Base-by-base conservation (phyloP, 192 early-diverging fungal genomes). In the Entrophospora sp. region DNA sequence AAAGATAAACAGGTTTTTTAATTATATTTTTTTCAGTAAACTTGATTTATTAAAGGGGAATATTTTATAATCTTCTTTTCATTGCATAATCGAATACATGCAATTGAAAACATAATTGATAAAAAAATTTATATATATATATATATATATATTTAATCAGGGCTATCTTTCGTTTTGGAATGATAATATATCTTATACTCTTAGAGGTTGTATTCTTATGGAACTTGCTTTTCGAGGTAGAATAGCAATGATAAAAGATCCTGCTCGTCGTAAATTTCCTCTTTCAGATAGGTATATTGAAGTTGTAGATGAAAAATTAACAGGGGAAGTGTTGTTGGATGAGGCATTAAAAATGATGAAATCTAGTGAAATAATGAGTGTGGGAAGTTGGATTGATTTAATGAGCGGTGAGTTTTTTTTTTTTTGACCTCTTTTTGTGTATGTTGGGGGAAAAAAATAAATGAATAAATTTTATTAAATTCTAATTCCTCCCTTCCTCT, bases 121-220 rank as follows among this genome's bases (percentile, higher is more conserved):
- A 43, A 37, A 61, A 43, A 43, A 36, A 12, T 43, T 24, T 20
- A 43, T 34, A 13, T 27, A 45, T n/a, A 9, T 60, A 42, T 43
- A 60, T 60, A 27, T 13, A 27, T 31, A 27, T 27, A 25, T n/a
- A 45, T 1, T 62, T 62, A 16, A 73, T 42, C 78, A 95, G 84
- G 96, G 96, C 1, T 94, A 96, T 66, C 83, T 98, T 37, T 95
- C 93, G 25, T 98, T 98, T 73, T 98, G 96, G 96, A 98, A 98
- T 76, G 96, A 98, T 77, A 94, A 92, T 73, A 92, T 98, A 57
- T 95, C 92, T 22, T 98, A 98, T 77, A 90, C 94, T 1, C 75
- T 98, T 16, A 83, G 96, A 65, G 95, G 94, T 13, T 90, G 89
- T 63, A 98, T 98, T 70, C 78, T 98, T 35, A 94, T 97, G 81